Base-by-base conservation (phyloP, 2,329 filamentous ascomycete genomes). In the Mariannaea elegans region DNA sequence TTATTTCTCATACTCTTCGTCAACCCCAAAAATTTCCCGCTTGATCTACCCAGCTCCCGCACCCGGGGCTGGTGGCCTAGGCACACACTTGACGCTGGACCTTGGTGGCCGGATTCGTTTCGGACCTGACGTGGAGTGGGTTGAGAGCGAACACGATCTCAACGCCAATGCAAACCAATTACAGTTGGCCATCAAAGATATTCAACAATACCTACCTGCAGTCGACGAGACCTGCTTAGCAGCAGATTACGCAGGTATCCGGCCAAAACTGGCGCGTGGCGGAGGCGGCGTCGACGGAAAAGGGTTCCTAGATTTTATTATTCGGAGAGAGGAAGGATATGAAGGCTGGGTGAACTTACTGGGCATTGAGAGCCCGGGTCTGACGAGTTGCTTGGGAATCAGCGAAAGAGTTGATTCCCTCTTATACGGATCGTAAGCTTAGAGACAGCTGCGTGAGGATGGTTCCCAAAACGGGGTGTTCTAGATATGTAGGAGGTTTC, bases 71-170 rank as follows among this genome's bases (percentile, higher is more conserved):
- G 94, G 87, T 51, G 95, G 95, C 0, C 81, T 99, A 0, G 95
- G 95, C 45, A 98, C 95, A 0, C 95, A 99, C 76, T 81, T 99
- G 13, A 99, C 95, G 1, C 84, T 98, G 53, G 95, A 99, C 75
- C 84, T 98, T 78, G 85, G 82, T 0, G 94, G 94, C 0, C 87
- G 92, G 1, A 84, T 98, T 42, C 90, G 93, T 27, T 99, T 99
- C 76, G 95, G 95, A 0, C 95, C 95, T 0, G 95, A 99, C 73
- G 91, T 98, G 14, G 93, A 98, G 75, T 98, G 95, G 95, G 90
- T 97, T 0, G 85, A 90, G 46, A 79, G 82, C 1, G 87, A 93
- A 0, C 77, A 79, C 7, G 87, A 97, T 70, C 81, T 97, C 18
- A 80, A 81, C 2, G 89, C 91, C 16, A 92, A 87, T 65, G 78